phyloP scores from a whole-genome alignment of 768 basidiomycete species.

The Hygrocybe punicea region DNA sequence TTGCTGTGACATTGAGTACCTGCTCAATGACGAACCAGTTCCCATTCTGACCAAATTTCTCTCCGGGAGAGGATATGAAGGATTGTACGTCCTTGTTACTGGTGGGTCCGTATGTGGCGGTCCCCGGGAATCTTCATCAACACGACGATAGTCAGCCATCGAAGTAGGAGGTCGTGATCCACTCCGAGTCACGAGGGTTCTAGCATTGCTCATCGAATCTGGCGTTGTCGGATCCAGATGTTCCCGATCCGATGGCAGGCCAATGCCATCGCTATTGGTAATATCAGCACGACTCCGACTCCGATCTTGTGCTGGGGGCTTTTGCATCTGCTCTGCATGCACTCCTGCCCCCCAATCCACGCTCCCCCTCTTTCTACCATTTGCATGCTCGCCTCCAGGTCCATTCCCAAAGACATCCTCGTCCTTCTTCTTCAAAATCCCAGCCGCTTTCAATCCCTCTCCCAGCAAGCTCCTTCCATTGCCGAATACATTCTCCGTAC shows the following conservation, averaged over 20 bases:
- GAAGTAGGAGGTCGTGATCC: slow-evolving; percentile 49
- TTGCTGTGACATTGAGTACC: slow-evolving; percentile 14
- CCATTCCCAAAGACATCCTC: slow-evolving; percentile 29
- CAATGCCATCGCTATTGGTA: background rate
- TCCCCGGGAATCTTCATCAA: slow-evolving; percentile 22
- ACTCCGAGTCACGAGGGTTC: background rate
- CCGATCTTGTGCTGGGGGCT: slow-evolving; percentile 16
- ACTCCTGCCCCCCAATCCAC: slow-evolving; percentile 17
- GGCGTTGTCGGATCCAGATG: background rate
- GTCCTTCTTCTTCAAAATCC: slow-evolving; percentile 37
- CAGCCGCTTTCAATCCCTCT: slow-evolving; percentile 69
- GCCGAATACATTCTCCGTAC: slow-evolving; percentile 62
- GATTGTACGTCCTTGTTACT: slow-evolving; percentile 40
- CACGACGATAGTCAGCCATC: slow-evolving; percentile 47
- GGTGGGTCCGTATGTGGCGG: slow-evolving; percentile 39
- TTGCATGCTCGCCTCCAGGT: slow-evolving; percentile 32
- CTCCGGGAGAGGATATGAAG: slow-evolving; percentile 17
- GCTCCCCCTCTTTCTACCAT: slow-evolving; percentile 22
- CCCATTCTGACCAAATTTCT: slow-evolving; percentile 9
- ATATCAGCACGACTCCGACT: slow-evolving; percentile 19
- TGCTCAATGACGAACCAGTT: slow-evolving; percentile 23
- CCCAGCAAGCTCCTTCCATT: slow-evolving; percentile 56
- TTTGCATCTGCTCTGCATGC: background rate
- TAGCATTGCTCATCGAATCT: background rate
- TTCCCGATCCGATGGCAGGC: background rate